Base-by-base conservation (phyloP, 2,329 filamentous ascomycete species). In the Trichophyton mentagrophytes region DNA sequence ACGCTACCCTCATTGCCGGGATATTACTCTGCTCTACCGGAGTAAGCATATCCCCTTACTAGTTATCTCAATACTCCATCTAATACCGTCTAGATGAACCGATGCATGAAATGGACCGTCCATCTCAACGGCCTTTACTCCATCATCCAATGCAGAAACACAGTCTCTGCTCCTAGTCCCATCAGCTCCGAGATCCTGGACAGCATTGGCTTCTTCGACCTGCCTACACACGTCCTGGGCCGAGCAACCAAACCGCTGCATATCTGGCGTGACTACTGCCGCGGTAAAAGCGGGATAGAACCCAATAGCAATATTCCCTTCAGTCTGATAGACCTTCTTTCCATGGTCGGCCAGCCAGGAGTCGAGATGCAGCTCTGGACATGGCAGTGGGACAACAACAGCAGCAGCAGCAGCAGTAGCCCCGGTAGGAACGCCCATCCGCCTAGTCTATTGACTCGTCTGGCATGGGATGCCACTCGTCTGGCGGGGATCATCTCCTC, bases 181-280 rank as follows among this genome's bases (percentile, higher is more conserved):
- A 51, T 63, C 38, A 61, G 57, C 15, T 55, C 60, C 7, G 62
- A 63, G 15, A 55, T 63, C 3, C 33, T 61, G 6, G 51, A 59
- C 25, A 61, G 60, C 17, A 60, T 63, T 22, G 62, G 60, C 51
- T 63, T 63, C 56, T 60, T 61, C 38, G 62, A 63, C 30, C 51
- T 63, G 33, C 60, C 62, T 9, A 61, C 62, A 9, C 62, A 63
- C 22, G 59, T 61, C 33, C 42, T 63, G 13, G 62, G 62, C 8
- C 60, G 62, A 4, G 51, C 61, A 25, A 60, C 62, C 5, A 55
- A 57, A 8, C 40, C 60, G n/a, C 46, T 63, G 5, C 57, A 63
- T 38, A 63, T 63, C 22, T 63, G 62, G 62, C 60, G 62, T 4
- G 62, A 63, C 49, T 63, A 63, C 40, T 63, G 62, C 40, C 60